phyloP scores from a whole-genome alignment of 192 early-diverging fungal genomes.

The Backusella macrospora region DNA sequence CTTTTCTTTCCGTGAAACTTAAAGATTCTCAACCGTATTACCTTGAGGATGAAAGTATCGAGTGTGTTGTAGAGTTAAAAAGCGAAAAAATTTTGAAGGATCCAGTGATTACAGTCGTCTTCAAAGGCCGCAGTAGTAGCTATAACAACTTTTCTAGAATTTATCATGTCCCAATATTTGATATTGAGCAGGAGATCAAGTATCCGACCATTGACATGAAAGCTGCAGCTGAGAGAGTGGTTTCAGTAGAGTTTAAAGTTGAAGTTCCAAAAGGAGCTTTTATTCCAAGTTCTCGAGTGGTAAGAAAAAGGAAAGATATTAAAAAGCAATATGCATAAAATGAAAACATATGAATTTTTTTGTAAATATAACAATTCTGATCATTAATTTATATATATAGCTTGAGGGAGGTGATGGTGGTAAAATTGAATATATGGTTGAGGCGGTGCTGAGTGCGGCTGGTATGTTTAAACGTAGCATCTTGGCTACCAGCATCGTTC shows the following conservation, averaged over 20 bases:
- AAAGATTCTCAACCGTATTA: conserved; percentile 16
- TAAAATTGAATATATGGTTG: conserved; percentile 11
- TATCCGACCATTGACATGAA: neutral
- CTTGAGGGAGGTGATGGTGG: conserved; percentile 10
- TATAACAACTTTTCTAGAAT: neutral
- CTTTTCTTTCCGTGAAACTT: neutral
- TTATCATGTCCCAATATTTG: neutral
- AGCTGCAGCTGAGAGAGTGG: neutral
- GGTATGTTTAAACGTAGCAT: neutral
- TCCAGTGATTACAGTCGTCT: neutral
- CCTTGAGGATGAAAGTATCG: conserved; percentile 12
- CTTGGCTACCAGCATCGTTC: neutral
- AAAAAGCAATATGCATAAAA: no score
- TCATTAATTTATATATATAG: neutral
- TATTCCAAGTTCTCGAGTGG: conserved; percentile 5
- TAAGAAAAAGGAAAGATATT: conserved; percentile 8
- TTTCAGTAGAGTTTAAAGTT: neutral
- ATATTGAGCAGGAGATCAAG: neutral
- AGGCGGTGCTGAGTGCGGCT: neutral
- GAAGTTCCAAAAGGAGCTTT: neutral
- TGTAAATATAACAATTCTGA: neutral
- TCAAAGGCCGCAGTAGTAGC: conserved; percentile 7
- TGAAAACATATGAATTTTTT: no score
- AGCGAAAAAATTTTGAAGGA: neutral
- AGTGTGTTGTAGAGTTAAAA: neutral